Evolutionary conservation across 768 basidiomycete genomes (phyloP), one percentile per base, ranked within the genome.

Genomic region (Galerina sulciceps): DNA sequence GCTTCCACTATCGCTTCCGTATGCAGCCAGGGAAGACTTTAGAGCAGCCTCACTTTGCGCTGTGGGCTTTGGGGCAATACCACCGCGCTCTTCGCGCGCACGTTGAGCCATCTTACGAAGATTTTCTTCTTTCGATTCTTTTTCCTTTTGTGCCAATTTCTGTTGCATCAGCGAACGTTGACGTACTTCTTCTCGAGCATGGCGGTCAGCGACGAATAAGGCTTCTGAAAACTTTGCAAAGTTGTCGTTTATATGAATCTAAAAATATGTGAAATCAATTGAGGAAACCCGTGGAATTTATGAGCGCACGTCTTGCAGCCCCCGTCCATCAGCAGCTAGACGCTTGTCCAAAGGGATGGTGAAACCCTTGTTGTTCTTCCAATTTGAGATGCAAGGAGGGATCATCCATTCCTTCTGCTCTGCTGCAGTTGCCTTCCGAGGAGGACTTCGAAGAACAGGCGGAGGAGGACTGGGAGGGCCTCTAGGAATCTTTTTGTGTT

Each of bases 391-490:
- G 73, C 96, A 99, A 15, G 97, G 97, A 15, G 97, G 97, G 57
- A 99, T 98, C 95, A 98, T 97, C 97, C 97, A 99, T 69, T 99
- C 97, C 77, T 99, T 99, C 77, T 98, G 96, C 71, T 99, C 97
- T 55, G 94, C 92, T 8, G 93, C 91, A 0, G 96, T 96, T 3
- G 95, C 96, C 69, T 97, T 96, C 54, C 97, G 83, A 6, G 97
- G 97, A 10, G 97, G 97, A 79, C 91, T 94, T 38, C 96, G 87
- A 37, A 99, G 78, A 2, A 99, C 93, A 15, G 97, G 97, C 2
- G 96, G 94, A 2, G 97, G 97, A 0, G 97, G 96, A 68, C 93
- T 96, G 1, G 94, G 95, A 11, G 96, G 96, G 4, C 96, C 97
- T 68, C 94, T 81, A 10, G 97, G 97, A 60, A 99, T 97, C 79